Evolutionary conservation across 192 early-diverging fungal genomes (phyloP).

Genomic region (Gaertneriomyces semiglobifer): DNA sequence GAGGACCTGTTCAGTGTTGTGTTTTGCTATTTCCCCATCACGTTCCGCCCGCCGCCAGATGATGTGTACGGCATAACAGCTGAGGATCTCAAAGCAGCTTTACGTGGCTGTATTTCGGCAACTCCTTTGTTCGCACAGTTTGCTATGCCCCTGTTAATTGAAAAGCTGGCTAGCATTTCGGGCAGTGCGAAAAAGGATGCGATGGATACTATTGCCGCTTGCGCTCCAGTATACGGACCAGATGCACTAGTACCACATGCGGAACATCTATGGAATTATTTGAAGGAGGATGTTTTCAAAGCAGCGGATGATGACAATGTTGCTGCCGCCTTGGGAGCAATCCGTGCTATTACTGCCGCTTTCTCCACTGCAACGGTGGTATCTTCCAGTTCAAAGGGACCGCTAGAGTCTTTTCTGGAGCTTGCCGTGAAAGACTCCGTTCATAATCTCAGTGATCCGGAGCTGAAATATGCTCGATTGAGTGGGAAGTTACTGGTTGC

Average conservation of each 20-base stretch:
- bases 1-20: slow-evolving; percentile 95
- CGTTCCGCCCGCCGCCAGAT: slow-evolving; percentile 92
- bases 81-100: slow-evolving; percentile 78
- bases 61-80: slow-evolving; percentile 94
- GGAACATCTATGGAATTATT: slow-evolving; percentile 68
- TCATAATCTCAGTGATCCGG: slow-evolving; percentile 35
- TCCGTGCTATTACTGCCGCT: slow-evolving; percentile 61
- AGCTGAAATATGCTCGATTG: slow-evolving; percentile 37
- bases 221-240: slow-evolving; percentile 73
- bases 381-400: slow-evolving; percentile 16
- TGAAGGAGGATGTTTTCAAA: slow-evolving; percentile 77
- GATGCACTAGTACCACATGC: slow-evolving; percentile 63
- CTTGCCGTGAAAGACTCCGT: slow-evolving; percentile 38
- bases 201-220: slow-evolving; percentile 79
- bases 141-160: slow-evolving; percentile 82
- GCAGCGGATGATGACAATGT: slow-evolving; percentile 67
- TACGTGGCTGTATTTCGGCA: slow-evolving; percentile 74
- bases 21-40: slow-evolving; percentile 99
- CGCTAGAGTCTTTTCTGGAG: slow-evolving; percentile 34
- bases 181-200: slow-evolving; percentile 90
- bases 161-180: slow-evolving; percentile 84
- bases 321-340: slow-evolving; percentile 59
- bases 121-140: slow-evolving; percentile 54
- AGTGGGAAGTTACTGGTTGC: slow-evolving; percentile 37
- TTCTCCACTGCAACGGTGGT: slow-evolving; percentile 41